A percentile compares a stretch with the other conserved stretches of the same genome.
Evolutionary conservation across 139 green algal genomes (phyloP).

Genomic region (Coccomyxa sp.): DNA sequence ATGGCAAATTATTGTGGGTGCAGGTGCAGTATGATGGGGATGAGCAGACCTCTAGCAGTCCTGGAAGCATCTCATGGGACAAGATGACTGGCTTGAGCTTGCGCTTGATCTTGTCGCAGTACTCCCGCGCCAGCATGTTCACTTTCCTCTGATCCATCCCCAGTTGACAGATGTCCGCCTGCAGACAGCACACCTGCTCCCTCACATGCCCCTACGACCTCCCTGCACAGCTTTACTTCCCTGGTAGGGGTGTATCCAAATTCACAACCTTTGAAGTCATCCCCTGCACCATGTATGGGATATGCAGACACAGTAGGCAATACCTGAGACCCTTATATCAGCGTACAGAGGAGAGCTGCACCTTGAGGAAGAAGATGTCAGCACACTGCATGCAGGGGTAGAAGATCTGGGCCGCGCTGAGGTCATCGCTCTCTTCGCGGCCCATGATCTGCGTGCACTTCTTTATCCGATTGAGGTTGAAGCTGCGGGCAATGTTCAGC

Average conservation of each 20-base stretch:
- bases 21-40: neutral
- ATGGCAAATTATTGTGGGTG: neutral
- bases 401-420: constrained; percentile 95
- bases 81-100: constrained; percentile 98
- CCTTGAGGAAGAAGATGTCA: constrained; percentile 99
- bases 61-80: constrained; percentile 92
- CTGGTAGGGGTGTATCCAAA: too few species aligned
- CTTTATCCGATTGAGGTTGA: constrained; percentile 71
- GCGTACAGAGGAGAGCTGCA: neutral
- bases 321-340: neutral
- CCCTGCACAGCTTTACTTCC: too few species aligned
- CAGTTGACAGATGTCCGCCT: constrained; percentile 99
- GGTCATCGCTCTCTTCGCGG: constrained; percentile 87
- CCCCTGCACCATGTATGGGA: too few species aligned
- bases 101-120: constrained; percentile 79
- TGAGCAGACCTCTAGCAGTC: constrained; percentile 67
- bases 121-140: constrained; percentile 96
- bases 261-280: too few species aligned
- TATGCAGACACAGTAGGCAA: too few species aligned
- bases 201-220: too few species aligned
- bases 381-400: constrained; percentile 99
- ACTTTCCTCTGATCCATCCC: constrained; percentile 99
- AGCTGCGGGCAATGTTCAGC: constrained; percentile 84
- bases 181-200: too few species aligned
- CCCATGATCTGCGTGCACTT: constrained; percentile 96